Evolutionary conservation across 2,329 filamentous ascomycete species (phyloP).

Genomic region (Fusarium siculi): DNA sequence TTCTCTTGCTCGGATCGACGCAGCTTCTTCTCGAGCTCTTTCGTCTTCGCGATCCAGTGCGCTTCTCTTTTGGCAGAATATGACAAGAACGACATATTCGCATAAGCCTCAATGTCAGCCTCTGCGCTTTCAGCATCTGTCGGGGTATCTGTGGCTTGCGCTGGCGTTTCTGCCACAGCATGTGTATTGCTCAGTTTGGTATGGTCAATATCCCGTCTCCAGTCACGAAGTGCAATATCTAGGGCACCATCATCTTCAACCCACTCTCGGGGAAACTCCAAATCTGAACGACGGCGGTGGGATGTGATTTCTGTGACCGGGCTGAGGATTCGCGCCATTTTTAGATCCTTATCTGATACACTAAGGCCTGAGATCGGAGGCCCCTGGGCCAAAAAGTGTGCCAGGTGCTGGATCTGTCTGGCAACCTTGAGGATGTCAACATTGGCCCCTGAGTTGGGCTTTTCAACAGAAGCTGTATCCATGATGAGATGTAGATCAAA

Average conservation of each 20-base stretch:
- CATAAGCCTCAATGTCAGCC: background rate
- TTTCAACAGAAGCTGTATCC: background rate
- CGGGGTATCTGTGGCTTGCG: rapidly evolving
- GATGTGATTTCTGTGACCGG: background rate
- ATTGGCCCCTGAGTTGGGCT: background rate
- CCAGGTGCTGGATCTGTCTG: background rate
- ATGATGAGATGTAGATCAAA: rapidly evolving
- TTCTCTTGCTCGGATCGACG: background rate
- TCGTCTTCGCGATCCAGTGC: rapidly evolving
- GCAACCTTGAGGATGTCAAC: background rate
- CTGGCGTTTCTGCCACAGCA: rapidly evolving
- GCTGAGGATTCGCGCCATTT: background rate
- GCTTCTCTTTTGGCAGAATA: background rate
- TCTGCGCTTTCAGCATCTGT: background rate
- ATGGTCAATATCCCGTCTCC: background rate
- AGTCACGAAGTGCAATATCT: background rate
- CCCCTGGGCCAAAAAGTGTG: rapidly evolving
- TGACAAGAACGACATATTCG: background rate
- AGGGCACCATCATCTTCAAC: background rate
- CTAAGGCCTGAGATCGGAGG: rapidly evolving
- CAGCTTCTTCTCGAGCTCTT: background rate
- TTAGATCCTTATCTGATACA: background rate
- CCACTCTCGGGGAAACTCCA: background rate
- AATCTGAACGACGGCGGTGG: background rate
- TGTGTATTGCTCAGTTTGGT: rapidly evolving